Evolutionary conservation across 768 basidiomycete genomes (phyloP).

Genomic region (Porpolomopsis calyptriformis): DNA sequence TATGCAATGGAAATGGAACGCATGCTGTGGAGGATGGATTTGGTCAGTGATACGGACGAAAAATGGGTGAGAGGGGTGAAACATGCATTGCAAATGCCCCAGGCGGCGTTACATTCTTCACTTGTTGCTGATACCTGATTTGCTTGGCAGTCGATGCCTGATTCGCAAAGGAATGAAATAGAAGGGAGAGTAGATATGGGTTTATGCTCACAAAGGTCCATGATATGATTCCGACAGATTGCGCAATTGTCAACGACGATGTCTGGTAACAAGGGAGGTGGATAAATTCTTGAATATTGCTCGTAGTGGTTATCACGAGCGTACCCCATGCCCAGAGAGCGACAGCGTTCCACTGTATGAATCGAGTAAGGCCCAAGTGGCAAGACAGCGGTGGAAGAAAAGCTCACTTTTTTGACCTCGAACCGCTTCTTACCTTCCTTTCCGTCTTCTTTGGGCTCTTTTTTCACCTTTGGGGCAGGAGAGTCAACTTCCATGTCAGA

Average conservation of each 20-base stretch:
- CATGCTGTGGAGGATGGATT: conserved; percentile 49
- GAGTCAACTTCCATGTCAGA: conserved; percentile 61
- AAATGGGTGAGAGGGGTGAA: background rate
- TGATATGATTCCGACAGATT: conserved; percentile 99
- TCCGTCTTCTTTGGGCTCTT: conserved; percentile 38
- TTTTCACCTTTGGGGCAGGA: conserved; percentile 24
- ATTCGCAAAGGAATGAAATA: conserved; percentile 2
- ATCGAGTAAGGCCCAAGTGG: conserved; percentile 2
- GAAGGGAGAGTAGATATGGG: background rate
- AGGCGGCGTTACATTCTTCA: conserved; percentile 96
- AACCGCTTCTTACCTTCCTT: conserved; percentile 77
- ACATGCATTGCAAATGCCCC: conserved; percentile 96
- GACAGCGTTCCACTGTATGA: conserved; percentile 90
- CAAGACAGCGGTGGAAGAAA: conserved; percentile 1
- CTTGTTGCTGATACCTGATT: conserved; percentile 96
- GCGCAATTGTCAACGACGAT: conserved; percentile 99
- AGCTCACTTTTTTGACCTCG: conserved; percentile 93
- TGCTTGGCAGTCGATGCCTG: conserved; percentile 99
- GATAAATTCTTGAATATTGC: background rate
- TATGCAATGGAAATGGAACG: conserved; percentile 99
- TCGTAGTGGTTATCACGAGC: conserved; percentile 15
- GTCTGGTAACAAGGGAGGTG: conserved; percentile 36
- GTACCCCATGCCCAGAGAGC: conserved; percentile 97
- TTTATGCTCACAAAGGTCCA: conserved; percentile 98
- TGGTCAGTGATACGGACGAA: background rate